A percentile compares a stretch with the other conserved stretches of the same genome.
phyloP scores from a whole-genome alignment of 495 filamentous ascomycete species.

The Amniculicola lignicola region DNA sequence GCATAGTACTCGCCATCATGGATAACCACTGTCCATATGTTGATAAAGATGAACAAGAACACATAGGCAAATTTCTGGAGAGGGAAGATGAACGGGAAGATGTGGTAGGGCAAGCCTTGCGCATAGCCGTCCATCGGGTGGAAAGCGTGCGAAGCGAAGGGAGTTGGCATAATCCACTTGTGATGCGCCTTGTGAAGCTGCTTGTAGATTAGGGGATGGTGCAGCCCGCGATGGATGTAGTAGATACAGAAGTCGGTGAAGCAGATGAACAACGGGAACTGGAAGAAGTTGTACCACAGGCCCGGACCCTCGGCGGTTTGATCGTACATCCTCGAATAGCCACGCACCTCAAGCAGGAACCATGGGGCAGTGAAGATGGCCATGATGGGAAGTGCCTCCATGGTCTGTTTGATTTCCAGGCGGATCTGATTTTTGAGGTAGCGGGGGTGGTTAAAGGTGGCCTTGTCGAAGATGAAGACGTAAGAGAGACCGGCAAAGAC shows the following conservation, averaged over 20 bases:
- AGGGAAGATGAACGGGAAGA: conserved; percentile 91
- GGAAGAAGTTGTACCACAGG: conserved; percentile 71
- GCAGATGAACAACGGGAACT: conserved; percentile 86
- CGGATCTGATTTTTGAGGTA: conserved; percentile 91
- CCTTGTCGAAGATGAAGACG: conserved; percentile 90
- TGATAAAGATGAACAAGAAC: conserved; percentile 84
- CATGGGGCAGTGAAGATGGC: conserved; percentile 77
- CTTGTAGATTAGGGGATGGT: conserved; percentile 82
- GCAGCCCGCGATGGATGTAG: conserved; percentile 87
- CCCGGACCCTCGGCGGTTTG: conserved; percentile 67
- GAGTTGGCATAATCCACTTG: conserved; percentile 99
- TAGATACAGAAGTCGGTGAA: conserved; percentile 96
- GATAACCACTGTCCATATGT: conserved; percentile 96
- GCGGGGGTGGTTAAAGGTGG: conserved; percentile 84
- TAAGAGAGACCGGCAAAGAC: conserved; percentile 80
- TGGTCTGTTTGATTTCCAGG: conserved; percentile 80
- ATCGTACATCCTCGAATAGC: conserved; percentile 86
- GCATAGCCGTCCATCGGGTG: conserved; percentile 90
- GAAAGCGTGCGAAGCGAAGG: conserved; percentile 89
- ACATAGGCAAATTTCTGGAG: conserved; percentile 89
- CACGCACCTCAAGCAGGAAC: conserved; percentile 79
- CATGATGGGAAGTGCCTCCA: conserved; percentile 74
- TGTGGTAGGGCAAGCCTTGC: conserved; percentile 90
- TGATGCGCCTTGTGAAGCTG: conserved; percentile 93
- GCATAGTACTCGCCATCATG: conserved; percentile 96